Evolutionary conservation across 306 rosid genomes (phyloP).

Genomic region (Astragalus membranaceus): DNA sequence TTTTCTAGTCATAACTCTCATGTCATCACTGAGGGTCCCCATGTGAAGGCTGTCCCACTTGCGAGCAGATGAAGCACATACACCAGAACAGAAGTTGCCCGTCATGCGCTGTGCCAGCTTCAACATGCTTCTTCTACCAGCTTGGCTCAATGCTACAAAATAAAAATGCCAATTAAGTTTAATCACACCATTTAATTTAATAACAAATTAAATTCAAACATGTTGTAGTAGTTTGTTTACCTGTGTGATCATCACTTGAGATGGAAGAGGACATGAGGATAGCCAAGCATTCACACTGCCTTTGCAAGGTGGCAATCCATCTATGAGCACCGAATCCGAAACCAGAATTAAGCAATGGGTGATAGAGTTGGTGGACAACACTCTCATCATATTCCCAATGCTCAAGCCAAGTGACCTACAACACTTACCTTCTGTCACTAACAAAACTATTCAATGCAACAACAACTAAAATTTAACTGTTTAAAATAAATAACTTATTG

Average conservation of each 20-base stretch:
- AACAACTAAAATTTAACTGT: not conserved
- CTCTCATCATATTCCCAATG: conserved; percentile 78
- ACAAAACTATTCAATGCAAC: not conserved
- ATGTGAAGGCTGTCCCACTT: conserved; percentile 69
- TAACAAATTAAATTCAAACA: not conserved
- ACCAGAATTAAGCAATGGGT: conserved; percentile 48
- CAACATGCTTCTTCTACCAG: conserved; percentile 71
- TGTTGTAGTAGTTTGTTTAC: not conserved
- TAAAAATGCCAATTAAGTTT: conserved; percentile 5
- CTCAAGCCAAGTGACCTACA: conserved; percentile 91
- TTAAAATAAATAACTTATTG: not conserved
- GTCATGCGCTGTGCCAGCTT: conserved; percentile 90
- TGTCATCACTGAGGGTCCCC: conserved; percentile 56
- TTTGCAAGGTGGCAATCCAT: conserved; percentile 87
- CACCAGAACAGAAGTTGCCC: conserved; percentile 68
- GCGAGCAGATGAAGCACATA: conserved; percentile 55
- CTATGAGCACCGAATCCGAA: conserved; percentile 83
- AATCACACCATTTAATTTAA: not conserved
- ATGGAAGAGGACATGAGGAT: conserved; percentile 55
- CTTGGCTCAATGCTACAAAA: conserved; percentile 39
- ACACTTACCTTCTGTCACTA: not conserved
- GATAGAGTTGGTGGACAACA: conserved; percentile 58
- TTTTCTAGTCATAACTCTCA: conserved; percentile 70
- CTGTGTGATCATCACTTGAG: conserved; percentile 47
- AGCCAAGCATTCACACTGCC: conserved; percentile 78